Percentiles rank a stretch among this genome's conserved stretches.
Conservation (phyloP, 306 rosid genomes). For the Trichosanthes truncata region DNA sequence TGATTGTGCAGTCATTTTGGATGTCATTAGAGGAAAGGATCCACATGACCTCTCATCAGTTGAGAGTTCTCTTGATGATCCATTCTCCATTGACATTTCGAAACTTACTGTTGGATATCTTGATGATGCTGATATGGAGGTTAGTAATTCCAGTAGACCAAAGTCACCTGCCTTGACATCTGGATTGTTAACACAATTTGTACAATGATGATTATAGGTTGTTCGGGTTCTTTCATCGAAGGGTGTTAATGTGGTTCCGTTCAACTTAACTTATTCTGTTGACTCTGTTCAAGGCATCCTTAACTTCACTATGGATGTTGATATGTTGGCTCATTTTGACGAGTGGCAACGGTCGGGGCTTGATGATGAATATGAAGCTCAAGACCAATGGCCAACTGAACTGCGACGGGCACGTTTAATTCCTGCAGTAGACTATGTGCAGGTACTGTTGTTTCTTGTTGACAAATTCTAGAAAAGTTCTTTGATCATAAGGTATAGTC, state of each 20-base stretch:
- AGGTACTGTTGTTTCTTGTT: conserved; percentile 23
- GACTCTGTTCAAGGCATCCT: conserved; percentile 66
- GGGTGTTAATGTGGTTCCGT: conserved; percentile 61
- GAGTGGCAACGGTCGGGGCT: conserved; percentile 60
- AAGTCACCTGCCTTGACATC: neutral
- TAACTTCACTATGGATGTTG: conserved; percentile 75
- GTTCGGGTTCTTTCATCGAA: conserved; percentile 49
- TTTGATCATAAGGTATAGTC: neutral
- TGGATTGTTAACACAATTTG: neutral
- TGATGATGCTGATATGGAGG: conserved; percentile 70
- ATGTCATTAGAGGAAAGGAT: conserved; percentile 61
- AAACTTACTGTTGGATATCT: conserved; percentile 63
- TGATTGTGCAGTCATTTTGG: conserved; percentile 62
- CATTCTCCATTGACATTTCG: conserved; percentile 46
- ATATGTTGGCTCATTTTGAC: conserved; percentile 74
- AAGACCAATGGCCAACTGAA: conserved; percentile 75
- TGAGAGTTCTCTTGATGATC: conserved; percentile 47
- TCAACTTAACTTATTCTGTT: conserved; percentile 51
- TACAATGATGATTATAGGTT: conserved; percentile 27
- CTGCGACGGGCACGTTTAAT: conserved; percentile 43
- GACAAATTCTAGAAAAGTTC: neutral
- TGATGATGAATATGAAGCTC: conserved; percentile 61
- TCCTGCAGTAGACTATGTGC: conserved; percentile 60
- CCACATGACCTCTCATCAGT: conserved; percentile 53
- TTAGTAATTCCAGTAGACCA: conserved; percentile 14